These are phyloP conservation scores for Xylaria sp. DNA, from an alignment of 2,329 filamentous ascomycete genomes.

Conservation along the genomic window DNA sequence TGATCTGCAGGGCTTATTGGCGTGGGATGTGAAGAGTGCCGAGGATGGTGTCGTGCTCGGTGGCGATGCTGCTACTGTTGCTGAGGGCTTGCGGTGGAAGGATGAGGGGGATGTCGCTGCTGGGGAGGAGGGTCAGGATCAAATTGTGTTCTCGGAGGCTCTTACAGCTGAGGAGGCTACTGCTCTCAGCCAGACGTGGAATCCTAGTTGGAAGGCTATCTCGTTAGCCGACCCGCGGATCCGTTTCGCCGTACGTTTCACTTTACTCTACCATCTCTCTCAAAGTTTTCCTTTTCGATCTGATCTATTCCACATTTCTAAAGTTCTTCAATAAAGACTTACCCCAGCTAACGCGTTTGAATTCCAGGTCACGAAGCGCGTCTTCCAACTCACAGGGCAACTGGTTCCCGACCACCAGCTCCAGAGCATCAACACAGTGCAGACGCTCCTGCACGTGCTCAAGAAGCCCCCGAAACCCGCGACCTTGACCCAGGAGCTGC, in stretches of 20 bases:
- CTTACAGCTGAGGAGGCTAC: conserved; percentile 55
- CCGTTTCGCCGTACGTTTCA: conserved; percentile 82
- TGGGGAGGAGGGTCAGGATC: not conserved
- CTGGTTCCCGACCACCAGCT: conserved; percentile 78
- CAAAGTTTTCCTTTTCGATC: too few species aligned
- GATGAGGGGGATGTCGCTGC: conserved; percentile 38
- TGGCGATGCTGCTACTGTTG: conserved; percentile 53
- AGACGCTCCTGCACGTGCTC: conserved; percentile 65
- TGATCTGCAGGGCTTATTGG: conserved; percentile 52
- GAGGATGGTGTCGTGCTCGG: conserved; percentile 56
- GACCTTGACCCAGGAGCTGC: conserved; percentile 72
- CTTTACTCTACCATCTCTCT: too few species aligned
- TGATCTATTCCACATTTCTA: too few species aligned
- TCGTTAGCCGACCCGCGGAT: conserved; percentile 66
- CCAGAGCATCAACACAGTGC: conserved; percentile 63
- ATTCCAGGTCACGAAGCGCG: conserved; percentile 81
- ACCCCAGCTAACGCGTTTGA: too few species aligned
- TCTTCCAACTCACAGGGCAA: conserved; percentile 83
- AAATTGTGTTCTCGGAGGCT: not conserved
- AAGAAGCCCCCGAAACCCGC: conserved; percentile 64
- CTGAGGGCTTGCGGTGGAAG: conserved; percentile 48
- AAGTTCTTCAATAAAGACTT: too few species aligned
- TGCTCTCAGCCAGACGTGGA: conserved; percentile 59
- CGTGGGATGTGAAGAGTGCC: conserved; percentile 53
- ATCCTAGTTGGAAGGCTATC: conserved; percentile 67